A percentile compares a stretch with the other conserved stretches of the same genome.
phyloP scores from a whole-genome alignment of 2,329 filamentous ascomycete genomes.

The Nemania abortiva region DNA sequence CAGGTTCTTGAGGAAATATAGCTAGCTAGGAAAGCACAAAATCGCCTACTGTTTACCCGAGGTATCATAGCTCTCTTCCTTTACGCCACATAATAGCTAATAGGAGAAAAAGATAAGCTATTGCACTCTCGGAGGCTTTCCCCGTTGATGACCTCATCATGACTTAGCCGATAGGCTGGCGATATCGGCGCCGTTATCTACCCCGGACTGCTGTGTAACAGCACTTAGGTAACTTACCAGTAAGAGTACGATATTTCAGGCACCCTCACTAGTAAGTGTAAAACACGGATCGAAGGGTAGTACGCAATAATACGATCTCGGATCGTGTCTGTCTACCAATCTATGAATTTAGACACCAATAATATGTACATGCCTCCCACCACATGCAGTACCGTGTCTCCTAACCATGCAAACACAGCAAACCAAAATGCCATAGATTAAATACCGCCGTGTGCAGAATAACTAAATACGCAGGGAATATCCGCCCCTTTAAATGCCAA shows the following conservation, averaged over 20 bases:
- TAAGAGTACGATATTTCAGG: not conserved
- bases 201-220: not conserved
- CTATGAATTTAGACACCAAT: constrained; percentile 17
- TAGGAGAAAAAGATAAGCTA: not conserved
- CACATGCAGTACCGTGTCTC: not conserved
- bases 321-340: constrained; percentile 25
- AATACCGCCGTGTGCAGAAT: not conserved
- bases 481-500: constrained; percentile 49
- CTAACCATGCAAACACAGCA: not conserved
- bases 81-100: not conserved
- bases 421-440: not conserved
- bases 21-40: too few species aligned
- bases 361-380: not conserved
- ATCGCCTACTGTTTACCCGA: too few species aligned
- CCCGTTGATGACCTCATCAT: not conserved
- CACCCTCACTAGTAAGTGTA: too few species aligned
- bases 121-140: not conserved
- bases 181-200: constrained; percentile 12
- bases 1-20: too few species aligned
- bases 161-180: not conserved
- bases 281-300: not conserved
- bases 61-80: not conserved
- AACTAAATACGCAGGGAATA: not conserved
- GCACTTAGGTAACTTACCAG: not conserved
- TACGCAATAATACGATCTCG: not conserved